Conservation (phyloP, 2,329 filamentous ascomycete species). For the Pseudopithomyces chartarum region DNA sequence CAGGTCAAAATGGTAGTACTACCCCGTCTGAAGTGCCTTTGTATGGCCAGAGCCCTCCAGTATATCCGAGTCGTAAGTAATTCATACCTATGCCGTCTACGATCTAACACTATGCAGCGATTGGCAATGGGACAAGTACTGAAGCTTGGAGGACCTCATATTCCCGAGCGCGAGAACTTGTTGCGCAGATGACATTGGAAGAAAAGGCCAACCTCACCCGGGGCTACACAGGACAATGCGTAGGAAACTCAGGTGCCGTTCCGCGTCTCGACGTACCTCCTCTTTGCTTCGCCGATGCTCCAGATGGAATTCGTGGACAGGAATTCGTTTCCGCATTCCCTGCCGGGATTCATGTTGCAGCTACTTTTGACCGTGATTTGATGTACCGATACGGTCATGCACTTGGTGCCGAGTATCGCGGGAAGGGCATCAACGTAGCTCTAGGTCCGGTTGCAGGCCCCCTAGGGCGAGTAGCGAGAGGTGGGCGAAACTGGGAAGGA, state of each 20-base stretch:
- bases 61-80: conserved; percentile 36
- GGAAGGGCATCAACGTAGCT: conserved; percentile 73
- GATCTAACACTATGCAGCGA: conserved; percentile 20
- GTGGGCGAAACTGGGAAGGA: conserved; percentile 75
- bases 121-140: conserved; percentile 28
- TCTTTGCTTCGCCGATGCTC: conserved; percentile 47
- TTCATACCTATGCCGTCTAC: neutral
- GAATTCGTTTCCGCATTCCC: conserved; percentile 40
- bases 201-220: conserved; percentile 51
- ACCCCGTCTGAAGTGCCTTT: conserved; percentile 30
- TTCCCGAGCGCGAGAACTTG: conserved; percentile 44
- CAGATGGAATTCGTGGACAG: conserved; percentile 39
- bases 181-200: conserved; percentile 47
- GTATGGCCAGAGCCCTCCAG: conserved; percentile 34
- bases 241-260: conserved; percentile 44
- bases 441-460: conserved; percentile 73
- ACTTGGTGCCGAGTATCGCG: conserved; percentile 71
- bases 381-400: conserved; percentile 70
- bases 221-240: conserved; percentile 37
- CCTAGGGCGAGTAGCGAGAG: conserved; percentile 71
- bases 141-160: conserved; percentile 34
- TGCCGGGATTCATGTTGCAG: conserved; percentile 54
- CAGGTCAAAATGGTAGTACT: neutral
- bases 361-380: conserved; percentile 72
- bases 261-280: conserved; percentile 44